Evolutionary conservation across 208 protist species (phyloP).

Genomic region (Leishmania guyanensis): DNA sequence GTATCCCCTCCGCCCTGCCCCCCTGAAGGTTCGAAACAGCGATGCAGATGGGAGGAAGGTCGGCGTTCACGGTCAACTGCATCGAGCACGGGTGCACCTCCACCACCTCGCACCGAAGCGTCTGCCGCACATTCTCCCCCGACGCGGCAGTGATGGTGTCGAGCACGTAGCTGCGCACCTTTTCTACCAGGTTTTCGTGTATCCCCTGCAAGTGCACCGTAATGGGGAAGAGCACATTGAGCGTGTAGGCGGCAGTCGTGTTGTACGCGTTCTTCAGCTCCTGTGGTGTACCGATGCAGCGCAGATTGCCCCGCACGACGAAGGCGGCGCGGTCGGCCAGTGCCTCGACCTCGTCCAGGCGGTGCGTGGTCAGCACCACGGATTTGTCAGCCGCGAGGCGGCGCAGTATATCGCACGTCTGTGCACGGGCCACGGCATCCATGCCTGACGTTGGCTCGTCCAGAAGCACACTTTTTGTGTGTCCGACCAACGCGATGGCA

Average conservation of each 20-base stretch:
- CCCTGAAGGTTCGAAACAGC: conserved; percentile 47
- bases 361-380: conserved; percentile 86
- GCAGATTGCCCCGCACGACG: conserved; percentile 86
- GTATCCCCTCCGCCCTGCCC: conserved; percentile 41
- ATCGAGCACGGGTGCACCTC: conserved; percentile 54
- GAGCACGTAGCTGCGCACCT: conserved; percentile 37
- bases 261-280: conserved; percentile 67
- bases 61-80: conserved; percentile 38
- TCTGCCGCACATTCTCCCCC: conserved; percentile 2
- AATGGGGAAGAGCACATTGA: conserved; percentile 53
- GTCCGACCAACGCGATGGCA: conserved; percentile 88
- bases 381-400: conserved; percentile 58
- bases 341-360: conserved; percentile 90
- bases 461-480: conserved; percentile 73
- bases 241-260: conserved; percentile 47
- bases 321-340: conserved; percentile 85
- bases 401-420: conserved; percentile 82
- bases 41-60: conserved; percentile 47
- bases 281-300: conserved; percentile 81
- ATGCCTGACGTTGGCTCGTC: conserved; percentile 93
- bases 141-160: conserved; percentile 11
- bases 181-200: conserved; percentile 19
- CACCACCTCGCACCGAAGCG: conserved; percentile 37
- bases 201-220: conserved; percentile 34
- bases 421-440: conserved; percentile 77